Percentiles rank a stretch among this genome's conserved stretches.
These are phyloP conservation scores for Neurospora sp. DNA, from an alignment of 495 filamentous ascomycete species.

Conservation along the genomic window DNA sequence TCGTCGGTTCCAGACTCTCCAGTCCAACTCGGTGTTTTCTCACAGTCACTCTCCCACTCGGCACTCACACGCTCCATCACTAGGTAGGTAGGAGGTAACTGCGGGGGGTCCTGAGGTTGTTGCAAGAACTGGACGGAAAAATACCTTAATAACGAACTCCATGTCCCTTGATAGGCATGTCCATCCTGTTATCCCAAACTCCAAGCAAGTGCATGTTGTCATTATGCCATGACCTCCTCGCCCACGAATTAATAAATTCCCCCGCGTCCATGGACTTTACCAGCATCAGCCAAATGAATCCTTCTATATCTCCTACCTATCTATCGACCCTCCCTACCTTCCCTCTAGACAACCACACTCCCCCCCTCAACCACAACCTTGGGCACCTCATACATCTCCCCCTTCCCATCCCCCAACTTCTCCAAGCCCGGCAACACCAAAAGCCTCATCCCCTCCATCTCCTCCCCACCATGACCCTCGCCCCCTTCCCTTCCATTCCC, in stretches of 20 bases:
- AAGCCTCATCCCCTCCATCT: not conserved
- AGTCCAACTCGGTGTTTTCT: not conserved
- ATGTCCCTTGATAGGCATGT: not conserved
- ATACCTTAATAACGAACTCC: not conserved
- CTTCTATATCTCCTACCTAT: no score
- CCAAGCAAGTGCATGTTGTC: not conserved
- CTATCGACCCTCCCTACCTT: no score
- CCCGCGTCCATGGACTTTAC: not conserved
- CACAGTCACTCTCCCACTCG: no score
- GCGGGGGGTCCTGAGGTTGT: no score
- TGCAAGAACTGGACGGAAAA: not conserved
- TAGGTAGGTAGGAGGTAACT: no score
- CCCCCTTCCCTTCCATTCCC: not conserved
- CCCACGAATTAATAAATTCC: no score
- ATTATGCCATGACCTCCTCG: not conserved
- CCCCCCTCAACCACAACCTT: not conserved
- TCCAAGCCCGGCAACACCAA: not conserved
- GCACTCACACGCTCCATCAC: no score
- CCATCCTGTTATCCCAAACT: not conserved
- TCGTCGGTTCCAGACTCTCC: not conserved
- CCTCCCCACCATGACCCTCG: not conserved
- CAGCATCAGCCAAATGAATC: not conserved
- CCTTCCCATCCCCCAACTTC: not conserved
- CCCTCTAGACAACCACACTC: not conserved
- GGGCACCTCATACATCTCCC: not conserved